Evolutionary conservation across 106 monocot species (phyloP), one percentile per base, ranked within the genome.

Genomic region (Alisma plantagoaquatica): DNA sequence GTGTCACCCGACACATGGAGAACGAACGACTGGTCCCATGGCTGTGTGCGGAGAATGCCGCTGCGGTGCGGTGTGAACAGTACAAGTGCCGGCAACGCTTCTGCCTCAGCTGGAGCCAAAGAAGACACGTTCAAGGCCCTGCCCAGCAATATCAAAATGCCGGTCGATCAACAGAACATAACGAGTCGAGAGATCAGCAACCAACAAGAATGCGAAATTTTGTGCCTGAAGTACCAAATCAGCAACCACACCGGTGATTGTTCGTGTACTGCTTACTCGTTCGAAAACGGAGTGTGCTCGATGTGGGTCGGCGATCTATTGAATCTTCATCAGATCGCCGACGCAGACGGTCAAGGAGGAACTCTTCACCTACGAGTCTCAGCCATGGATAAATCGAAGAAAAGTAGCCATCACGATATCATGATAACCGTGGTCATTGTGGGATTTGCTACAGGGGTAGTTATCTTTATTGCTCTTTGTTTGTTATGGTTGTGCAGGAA

Each of bases 171-270:
- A 1, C 53, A 12, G 33, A 15, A 29, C 1, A 16, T 53, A 23
- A 19, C 17, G 14, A 52, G 15, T 19, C 47, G 29, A 1, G 10
- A 15, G 24, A 52, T 26, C 52, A n/a, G 1, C 16, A 51, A 38
- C 19, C 1, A 20, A 10, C 33, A 46, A 17, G 63, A 73, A 5
- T 78, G 77, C 27, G 59, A 63, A 31, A 31, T 10, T 18, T 33
- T 45, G 30, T 78, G 73, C 63, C 46, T 68, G 73, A 43, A 61
- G 7, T 41, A 67, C 38, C 71, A 71, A 29, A 66, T 71, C 41
- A 71, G 76, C 27, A 29, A 3, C 18, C 29, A 12, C 3, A 29
- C n/a, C 18, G 10, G n/a, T 14, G n/a, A n/a, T n/a, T n/a, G n/a
- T n/a, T n/a, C n/a, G n/a, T n/a, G n/a, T n/a, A n/a, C n/a, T n/a